These are phyloP conservation scores for Fusarium praegraminearum DNA, from an alignment of 2,329 filamentous ascomycete genomes.

Conservation along the genomic window DNA sequence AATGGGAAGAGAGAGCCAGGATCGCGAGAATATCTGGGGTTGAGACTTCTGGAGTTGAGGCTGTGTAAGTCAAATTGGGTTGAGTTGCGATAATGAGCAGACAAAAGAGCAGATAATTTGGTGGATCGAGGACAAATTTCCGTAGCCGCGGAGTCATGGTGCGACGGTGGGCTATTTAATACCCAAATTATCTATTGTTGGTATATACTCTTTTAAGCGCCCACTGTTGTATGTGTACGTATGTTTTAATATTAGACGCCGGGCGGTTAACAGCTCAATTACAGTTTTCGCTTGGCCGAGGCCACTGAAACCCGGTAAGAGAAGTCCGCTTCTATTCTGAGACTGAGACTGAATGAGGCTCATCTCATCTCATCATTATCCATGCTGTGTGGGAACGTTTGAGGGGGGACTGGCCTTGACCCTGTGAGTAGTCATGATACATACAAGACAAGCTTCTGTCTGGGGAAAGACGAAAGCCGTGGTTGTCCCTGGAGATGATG, in stretches of 20 bases:
- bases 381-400: constrained; percentile 16
- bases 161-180: constrained; percentile 38
- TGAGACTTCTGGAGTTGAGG: constrained; percentile 13
- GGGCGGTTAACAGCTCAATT: constrained; percentile 33
- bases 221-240: constrained; percentile 17
- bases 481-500: constrained; percentile 34
- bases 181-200: background rate
- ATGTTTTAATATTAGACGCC: constrained; percentile 31
- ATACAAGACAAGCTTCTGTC: background rate
- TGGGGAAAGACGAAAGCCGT: background rate
- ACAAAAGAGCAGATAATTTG: constrained; percentile 13
- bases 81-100: background rate
- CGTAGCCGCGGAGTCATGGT: constrained; percentile 44
- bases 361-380: constrained; percentile 10
- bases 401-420: constrained; percentile 32
- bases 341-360: constrained; percentile 16
- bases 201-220: constrained; percentile 30
- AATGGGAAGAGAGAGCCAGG: constrained; percentile 34
- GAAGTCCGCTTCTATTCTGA: constrained; percentile 41
- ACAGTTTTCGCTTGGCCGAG: constrained; percentile 22
- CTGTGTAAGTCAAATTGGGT: constrained; percentile 27
- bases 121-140: constrained; percentile 42
- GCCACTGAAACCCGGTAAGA: constrained; percentile 37
- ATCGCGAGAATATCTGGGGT: constrained; percentile 12
- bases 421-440: constrained; percentile 31